A percentile compares a stretch with the other conserved stretches of the same genome.
phyloP scores from a whole-genome alignment of 306 rosid genomes.

The Quercus rubra region DNA sequence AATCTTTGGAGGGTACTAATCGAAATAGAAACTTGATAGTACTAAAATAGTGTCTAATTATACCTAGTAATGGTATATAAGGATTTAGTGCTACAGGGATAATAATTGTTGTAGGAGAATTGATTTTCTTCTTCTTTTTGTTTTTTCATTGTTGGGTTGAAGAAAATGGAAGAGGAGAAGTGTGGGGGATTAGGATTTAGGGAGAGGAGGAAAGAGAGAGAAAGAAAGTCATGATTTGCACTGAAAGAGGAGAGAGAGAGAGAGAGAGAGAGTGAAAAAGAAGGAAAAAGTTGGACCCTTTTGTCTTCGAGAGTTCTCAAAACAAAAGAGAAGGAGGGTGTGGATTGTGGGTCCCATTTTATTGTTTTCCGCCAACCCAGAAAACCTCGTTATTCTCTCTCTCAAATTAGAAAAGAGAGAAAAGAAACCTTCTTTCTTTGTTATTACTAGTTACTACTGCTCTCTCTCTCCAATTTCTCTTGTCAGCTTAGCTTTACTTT shows the following conservation, averaged over 20 bases:
- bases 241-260: neutral
- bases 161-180: constrained; percentile 7
- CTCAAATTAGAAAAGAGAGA: neutral
- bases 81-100: neutral
- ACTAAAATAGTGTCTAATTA: neutral
- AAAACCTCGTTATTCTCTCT: neutral
- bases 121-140: neutral
- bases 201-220: neutral
- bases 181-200: neutral
- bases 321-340: constrained; percentile 22
- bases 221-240: constrained; percentile 5
- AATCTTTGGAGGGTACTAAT: neutral
- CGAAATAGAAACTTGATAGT: neutral
- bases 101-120: neutral
- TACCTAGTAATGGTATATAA: neutral
- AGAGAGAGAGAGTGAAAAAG: neutral
- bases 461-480: neutral
- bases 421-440: no score
- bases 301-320: constrained; percentile 22
- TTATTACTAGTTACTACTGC: no score
- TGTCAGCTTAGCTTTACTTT: neutral
- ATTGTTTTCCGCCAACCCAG: neutral
- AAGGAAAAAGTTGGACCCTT: neutral
- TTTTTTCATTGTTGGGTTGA: constrained; percentile 5
- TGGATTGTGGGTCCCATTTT: neutral